Percentiles rank a stretch among this genome's conserved stretches.
Conservation (phyloP, 2,329 filamentous ascomycete genomes). For the Phyllosticta citriasiana region DNA sequence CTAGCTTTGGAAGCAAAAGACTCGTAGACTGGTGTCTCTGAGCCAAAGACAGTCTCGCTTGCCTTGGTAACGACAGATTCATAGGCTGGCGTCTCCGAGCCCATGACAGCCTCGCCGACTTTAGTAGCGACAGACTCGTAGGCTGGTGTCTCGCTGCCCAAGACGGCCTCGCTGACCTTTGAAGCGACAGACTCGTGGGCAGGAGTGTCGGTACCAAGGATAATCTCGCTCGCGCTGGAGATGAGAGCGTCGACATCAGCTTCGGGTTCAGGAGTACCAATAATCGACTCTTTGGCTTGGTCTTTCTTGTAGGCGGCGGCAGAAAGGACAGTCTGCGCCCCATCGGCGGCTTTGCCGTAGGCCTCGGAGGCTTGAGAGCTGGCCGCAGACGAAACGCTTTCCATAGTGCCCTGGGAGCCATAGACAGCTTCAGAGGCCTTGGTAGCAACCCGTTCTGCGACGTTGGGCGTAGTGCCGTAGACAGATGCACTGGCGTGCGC, state of each 20-base stretch:
- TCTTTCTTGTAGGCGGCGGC: slow-evolving; percentile 15
- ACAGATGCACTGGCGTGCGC: slow-evolving; percentile 17
- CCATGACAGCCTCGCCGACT: slow-evolving; percentile 13
- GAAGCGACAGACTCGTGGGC: slow-evolving; percentile 38
- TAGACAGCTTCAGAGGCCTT: slow-evolving; percentile 23
- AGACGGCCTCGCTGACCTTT: slow-evolving; percentile 35
- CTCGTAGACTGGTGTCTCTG: slow-evolving; percentile 43
- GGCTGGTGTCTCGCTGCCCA: slow-evolving; percentile 40
- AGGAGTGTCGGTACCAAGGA: slow-evolving; percentile 35
- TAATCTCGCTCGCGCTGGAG: slow-evolving; percentile 31
- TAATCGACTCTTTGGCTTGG: slow-evolving; percentile 16
- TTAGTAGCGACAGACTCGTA: slow-evolving; percentile 26
- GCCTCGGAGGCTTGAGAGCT: slow-evolving; percentile 15
- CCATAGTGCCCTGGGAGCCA: slow-evolving; percentile 12
- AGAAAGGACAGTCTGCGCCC: slow-evolving; percentile 16
- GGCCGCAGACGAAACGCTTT: slow-evolving; percentile 26
- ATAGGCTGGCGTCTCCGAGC: slow-evolving; percentile 13
- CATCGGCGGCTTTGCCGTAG: slow-evolving; percentile 9
- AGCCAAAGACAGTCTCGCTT: slow-evolving; percentile 36
- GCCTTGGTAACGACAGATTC: slow-evolving; percentile 21
- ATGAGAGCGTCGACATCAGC: slow-evolving; percentile 22
- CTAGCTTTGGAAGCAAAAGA: slow-evolving; percentile 11
- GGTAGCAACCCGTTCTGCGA: slow-evolving; percentile 24
- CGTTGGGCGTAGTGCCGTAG: slow-evolving; percentile 14
- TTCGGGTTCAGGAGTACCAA: slow-evolving; percentile 13